phyloP scores from a whole-genome alignment of 73 alveolate species.

The Breviolum minutum region DNA sequence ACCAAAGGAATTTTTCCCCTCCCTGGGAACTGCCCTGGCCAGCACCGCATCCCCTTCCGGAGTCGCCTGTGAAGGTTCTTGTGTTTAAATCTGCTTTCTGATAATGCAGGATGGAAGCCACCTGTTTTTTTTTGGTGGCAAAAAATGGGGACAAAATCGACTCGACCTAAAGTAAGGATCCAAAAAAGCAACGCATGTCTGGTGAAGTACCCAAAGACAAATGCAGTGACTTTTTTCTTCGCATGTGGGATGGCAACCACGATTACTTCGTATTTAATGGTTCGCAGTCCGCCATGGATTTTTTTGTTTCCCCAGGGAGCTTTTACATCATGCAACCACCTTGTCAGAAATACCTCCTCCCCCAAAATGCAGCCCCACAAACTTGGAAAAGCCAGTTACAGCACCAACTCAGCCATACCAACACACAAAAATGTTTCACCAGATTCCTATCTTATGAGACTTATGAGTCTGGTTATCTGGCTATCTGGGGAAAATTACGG shows the following conservation, averaged over 20 bases:
- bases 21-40: no score
- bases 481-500: no score
- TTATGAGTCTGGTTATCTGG: no score
- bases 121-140: neutral
- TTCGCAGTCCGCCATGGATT: neutral
- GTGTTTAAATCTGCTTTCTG: constrained; percentile 43
- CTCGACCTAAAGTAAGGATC: no score
- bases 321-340: neutral
- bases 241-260: no score
- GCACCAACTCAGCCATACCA: neutral
- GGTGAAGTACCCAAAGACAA: neutral
- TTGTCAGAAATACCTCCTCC: neutral
- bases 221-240: no score
- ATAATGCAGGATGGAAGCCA: constrained; percentile 42
- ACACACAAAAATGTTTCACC: neutral
- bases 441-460: neutral
- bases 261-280: neutral
- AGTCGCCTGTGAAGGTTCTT: constrained; percentile 33
- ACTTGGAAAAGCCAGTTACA: neutral
- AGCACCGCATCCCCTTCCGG: no score
- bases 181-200: neutral
- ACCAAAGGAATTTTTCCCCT: no score
- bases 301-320: neutral
- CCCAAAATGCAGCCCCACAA: neutral
- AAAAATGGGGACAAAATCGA: neutral